Evolutionary conservation across 1,139 yeast genomes (phyloP).

Genomic region (Hansenula anomala): DNA sequence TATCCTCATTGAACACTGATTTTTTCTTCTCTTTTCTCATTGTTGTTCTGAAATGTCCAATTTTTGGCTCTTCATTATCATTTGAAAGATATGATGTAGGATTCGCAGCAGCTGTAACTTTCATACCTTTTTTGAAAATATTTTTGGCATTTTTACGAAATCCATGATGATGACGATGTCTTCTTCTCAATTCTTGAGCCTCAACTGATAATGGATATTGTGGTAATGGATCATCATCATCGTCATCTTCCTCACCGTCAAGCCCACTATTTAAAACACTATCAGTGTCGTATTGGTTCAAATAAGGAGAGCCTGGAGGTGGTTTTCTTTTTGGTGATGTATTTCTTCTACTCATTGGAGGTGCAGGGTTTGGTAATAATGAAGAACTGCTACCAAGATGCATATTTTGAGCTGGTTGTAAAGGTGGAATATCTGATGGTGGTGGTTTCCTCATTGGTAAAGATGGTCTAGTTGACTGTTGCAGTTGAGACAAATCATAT

Average conservation of each 20-base stretch:
- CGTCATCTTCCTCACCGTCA: not conserved
- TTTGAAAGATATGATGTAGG: not conserved
- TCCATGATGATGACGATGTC: conserved; percentile 9
- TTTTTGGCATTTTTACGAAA: conserved; percentile 22
- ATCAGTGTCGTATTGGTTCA: conserved; percentile 1
- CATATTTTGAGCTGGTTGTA: not conserved
- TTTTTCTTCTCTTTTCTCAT: conserved; percentile 56
- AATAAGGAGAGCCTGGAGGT: conserved; percentile 12
- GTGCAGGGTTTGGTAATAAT: not conserved
- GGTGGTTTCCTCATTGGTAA: conserved; percentile 9
- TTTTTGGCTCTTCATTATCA: conserved; percentile 7
- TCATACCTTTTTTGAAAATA: conserved; percentile 21
- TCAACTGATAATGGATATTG: conserved; percentile 18
- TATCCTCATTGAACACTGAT: conserved; percentile 72
- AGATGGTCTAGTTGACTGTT: too few species aligned
- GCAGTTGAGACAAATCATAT: too few species aligned
- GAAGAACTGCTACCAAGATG: not conserved
- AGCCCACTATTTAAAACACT: not conserved
- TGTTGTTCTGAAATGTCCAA: conserved; percentile 55
- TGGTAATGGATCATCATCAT: conserved; percentile 16
- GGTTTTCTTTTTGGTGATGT: conserved; percentile 21
- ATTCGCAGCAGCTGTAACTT: conserved; percentile 5
- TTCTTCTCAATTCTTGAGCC: not conserved
- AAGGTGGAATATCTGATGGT: conserved; percentile 6
- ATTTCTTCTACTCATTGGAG: conserved; percentile 3